phyloP scores from a whole-genome alignment of 169 alveolate genomes.

The Plasmodium malariae region DNA sequence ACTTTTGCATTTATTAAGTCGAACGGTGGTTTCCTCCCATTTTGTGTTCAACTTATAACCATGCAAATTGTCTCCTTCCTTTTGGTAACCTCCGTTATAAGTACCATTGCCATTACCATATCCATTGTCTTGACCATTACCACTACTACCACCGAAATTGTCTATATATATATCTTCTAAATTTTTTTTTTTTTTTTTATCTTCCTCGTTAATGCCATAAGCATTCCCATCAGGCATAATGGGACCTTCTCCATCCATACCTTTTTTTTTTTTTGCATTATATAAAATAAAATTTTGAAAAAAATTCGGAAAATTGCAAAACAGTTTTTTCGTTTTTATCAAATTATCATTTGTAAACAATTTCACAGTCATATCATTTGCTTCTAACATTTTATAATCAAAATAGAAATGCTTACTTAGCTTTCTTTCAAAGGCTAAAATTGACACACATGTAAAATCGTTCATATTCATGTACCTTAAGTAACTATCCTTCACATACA shows the following conservation, averaged over 20 bases:
- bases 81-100: background rate
- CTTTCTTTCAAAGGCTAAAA: constrained; percentile 31
- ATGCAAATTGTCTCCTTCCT: background rate
- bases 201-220: background rate
- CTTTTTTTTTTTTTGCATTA: constrained; percentile 15
- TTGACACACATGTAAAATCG: constrained; percentile 47
- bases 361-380: constrained; percentile 34
- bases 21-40: background rate
- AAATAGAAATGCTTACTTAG: constrained; percentile 40
- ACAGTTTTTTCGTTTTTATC: constrained; percentile 10
- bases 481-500: background rate
- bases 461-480: constrained; percentile 24
- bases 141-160: background rate
- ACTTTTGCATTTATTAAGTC: constrained; percentile 12
- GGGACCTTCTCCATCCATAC: background rate
- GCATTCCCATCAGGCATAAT: background rate
- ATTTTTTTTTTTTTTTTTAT: background rate
- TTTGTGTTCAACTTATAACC: background rate
- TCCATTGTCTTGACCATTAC: background rate
- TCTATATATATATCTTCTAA: background rate
- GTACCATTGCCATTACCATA: no score
- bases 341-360: constrained; percentile 36
- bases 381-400: constrained; percentile 63
- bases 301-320: constrained; percentile 15
- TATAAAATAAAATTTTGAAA: constrained; percentile 19